phyloP scores from a whole-genome alignment of 345 rosid genomes.

The Citropsis articulata region DNA sequence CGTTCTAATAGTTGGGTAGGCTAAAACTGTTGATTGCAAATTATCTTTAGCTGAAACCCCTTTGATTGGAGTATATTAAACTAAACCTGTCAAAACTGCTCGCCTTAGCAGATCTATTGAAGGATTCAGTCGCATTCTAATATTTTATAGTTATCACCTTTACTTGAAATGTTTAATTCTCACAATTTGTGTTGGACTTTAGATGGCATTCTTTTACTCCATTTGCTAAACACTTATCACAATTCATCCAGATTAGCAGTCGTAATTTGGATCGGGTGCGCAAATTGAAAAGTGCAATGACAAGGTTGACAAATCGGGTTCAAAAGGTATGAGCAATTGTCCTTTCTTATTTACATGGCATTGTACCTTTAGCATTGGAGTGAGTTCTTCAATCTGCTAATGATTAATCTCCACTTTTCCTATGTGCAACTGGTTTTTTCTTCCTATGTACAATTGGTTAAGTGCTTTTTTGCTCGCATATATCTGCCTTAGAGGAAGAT shows the following conservation, averaged over 20 bases:
- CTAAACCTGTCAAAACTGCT: not conserved
- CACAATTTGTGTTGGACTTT: not conserved
- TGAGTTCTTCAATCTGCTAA: not conserved
- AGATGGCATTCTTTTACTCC: not conserved
- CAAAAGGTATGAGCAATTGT: constrained; percentile 38
- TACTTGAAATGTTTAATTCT: not conserved
- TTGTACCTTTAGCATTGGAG: not conserved
- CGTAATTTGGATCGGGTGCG: constrained; percentile 53
- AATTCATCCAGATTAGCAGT: constrained; percentile 51
- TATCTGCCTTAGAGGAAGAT: not conserved
- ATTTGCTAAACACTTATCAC: constrained; percentile 1
- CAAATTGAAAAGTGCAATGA: constrained; percentile 58
- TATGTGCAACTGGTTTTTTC: not conserved
- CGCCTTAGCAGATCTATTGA: not conserved
- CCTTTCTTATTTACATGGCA: constrained; percentile 1
- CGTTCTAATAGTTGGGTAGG: not conserved
- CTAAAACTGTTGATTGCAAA: not conserved
- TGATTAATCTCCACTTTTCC: not conserved
- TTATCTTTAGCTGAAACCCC: not conserved
- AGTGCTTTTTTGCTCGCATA: not conserved
- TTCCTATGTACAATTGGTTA: not conserved
- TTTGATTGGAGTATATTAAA: not conserved
- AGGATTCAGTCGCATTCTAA: not conserved
- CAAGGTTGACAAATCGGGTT: constrained; percentile 52
- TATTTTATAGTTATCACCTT: not conserved